Evolutionary conservation across 2,329 filamentous ascomycete species (phyloP).

Genomic region (Plenodomus lindquistii): DNA sequence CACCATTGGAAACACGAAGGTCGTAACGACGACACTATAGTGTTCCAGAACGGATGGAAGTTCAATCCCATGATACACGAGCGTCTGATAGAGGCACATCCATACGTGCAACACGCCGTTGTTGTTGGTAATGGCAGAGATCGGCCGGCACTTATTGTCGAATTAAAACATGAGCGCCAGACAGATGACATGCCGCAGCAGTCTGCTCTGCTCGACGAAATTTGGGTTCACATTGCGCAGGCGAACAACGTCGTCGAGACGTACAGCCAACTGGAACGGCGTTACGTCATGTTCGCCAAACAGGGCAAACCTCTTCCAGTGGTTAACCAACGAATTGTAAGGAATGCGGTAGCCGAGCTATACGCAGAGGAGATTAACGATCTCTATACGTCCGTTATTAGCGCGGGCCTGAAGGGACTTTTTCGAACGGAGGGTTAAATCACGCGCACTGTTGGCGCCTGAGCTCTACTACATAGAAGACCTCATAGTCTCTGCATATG

Average conservation of each 20-base stretch:
- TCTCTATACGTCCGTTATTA: slow-evolving; percentile 43
- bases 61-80: slow-evolving; percentile 29
- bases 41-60: slow-evolving; percentile 23
- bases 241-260: slow-evolving; percentile 50
- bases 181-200: slow-evolving; percentile 16
- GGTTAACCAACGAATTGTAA: slow-evolving; percentile 53
- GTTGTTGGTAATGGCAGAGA: slow-evolving; percentile 38
- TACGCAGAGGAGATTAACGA: slow-evolving; percentile 54
- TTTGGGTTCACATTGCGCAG: slow-evolving; percentile 46
- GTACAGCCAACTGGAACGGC: slow-evolving; percentile 49
- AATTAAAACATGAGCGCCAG: slow-evolving; percentile 25
- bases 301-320: slow-evolving; percentile 51
- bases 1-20: slow-evolving; percentile 32
- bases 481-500: neutral
- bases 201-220: slow-evolving; percentile 48
- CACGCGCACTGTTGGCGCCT: too few species aligned
- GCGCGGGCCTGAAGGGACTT: slow-evolving; percentile 8
- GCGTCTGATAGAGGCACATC: slow-evolving; percentile 30
- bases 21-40: slow-evolving; percentile 26
- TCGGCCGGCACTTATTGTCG: slow-evolving; percentile 38
- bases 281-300: slow-evolving; percentile 50
- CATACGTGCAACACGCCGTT: slow-evolving; percentile 34
- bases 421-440: slow-evolving; percentile 12
- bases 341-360: slow-evolving; percentile 45
- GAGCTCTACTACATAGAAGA: too few species aligned